phyloP scores from a whole-genome alignment of 2,329 filamentous ascomycete genomes.

The Parastagonospora nodorum region DNA sequence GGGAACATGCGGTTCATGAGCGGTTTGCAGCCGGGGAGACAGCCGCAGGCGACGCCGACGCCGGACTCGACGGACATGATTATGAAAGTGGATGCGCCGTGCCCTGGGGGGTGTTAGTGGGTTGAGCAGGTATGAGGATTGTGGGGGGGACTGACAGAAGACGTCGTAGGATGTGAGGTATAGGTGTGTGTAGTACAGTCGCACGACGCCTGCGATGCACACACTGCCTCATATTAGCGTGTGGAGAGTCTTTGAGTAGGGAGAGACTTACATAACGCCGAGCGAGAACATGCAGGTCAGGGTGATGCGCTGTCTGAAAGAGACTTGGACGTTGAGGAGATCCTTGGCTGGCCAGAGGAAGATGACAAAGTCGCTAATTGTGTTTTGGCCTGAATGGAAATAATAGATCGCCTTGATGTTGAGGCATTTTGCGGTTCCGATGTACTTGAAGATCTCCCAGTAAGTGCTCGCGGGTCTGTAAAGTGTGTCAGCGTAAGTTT shows the following conservation, averaged over 20 bases:
- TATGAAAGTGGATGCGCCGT: slow-evolving; percentile 33
- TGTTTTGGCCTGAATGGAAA: slow-evolving; percentile 28
- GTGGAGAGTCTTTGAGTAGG: not conserved
- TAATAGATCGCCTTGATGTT: slow-evolving; percentile 33
- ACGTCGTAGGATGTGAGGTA: slow-evolving; percentile 33
- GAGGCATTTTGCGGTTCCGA: slow-evolving; percentile 22
- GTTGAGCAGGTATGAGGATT: not conserved
- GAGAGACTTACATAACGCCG: slow-evolving; percentile 27
- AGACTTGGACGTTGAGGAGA: slow-evolving; percentile 32
- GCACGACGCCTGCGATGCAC: slow-evolving; percentile 36
- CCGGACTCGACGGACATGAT: slow-evolving; percentile 35
- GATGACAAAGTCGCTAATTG: slow-evolving; percentile 38
- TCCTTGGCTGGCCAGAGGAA: slow-evolving; percentile 40
- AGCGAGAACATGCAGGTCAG: slow-evolving; percentile 38
- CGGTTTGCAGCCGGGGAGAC: slow-evolving; percentile 40
- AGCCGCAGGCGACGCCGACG: slow-evolving; percentile 39
- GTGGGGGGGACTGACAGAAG: slow-evolving; percentile 22
- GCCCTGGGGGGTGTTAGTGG: slow-evolving; percentile 10
- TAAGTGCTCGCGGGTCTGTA: slow-evolving; percentile 25
- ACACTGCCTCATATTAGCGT: slow-evolving; percentile 37
- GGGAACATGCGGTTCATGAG: slow-evolving; percentile 34
- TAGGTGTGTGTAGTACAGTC: slow-evolving; percentile 34
- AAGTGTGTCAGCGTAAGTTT: not conserved
- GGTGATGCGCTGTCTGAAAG: slow-evolving; percentile 33
- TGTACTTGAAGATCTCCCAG: slow-evolving; percentile 33